These are phyloP conservation scores for Phytophthora hybrid DNA, from an alignment of 352 stramenopile species.

Conservation along the genomic window DNA sequence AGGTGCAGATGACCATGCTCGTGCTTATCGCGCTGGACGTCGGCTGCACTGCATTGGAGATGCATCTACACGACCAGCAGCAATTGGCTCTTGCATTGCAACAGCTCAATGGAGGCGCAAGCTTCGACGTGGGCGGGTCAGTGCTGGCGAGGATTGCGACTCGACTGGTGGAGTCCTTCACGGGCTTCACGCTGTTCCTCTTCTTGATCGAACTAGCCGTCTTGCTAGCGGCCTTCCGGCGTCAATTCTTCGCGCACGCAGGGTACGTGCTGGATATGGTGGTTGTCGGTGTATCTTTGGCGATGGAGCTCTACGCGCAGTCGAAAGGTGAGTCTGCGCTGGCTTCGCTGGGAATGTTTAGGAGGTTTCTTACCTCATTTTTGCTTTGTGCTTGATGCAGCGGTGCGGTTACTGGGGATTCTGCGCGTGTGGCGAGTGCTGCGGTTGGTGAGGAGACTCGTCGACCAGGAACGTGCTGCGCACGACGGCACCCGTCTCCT, in stretches of 20 bases:
- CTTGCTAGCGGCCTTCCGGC: slow-evolving; percentile 52
- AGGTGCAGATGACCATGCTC: slow-evolving; percentile 60
- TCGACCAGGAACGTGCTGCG: slow-evolving; percentile 54
- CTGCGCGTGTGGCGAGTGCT: slow-evolving; percentile 71
- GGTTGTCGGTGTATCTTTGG: slow-evolving; percentile 43
- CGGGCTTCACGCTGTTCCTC: slow-evolving; percentile 66
- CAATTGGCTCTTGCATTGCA: slow-evolving; percentile 35
- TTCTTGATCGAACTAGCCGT: slow-evolving; percentile 68
- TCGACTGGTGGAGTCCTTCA: slow-evolving; percentile 61
- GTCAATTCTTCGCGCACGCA: slow-evolving; percentile 60
- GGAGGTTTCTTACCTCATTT: slow-evolving; percentile 1
- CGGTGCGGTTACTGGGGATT: slow-evolving; percentile 52
- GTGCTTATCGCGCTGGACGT: slow-evolving; percentile 64
- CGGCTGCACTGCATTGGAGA: slow-evolving; percentile 40
- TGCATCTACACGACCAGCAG: slow-evolving; percentile 47
- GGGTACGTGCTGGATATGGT: slow-evolving; percentile 66
- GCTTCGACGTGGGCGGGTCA: slow-evolving; percentile 1
- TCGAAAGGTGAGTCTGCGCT: slow-evolving; percentile 53
- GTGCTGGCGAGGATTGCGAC: slow-evolving; percentile 25
- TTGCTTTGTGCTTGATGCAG: slow-evolving; percentile 31
- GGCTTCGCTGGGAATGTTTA: not conserved
- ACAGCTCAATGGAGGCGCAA: slow-evolving; percentile 7
- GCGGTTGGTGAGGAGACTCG: slow-evolving; percentile 56
- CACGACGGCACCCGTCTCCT: slow-evolving; percentile 48
- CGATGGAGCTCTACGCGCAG: slow-evolving; percentile 57